Base-by-base conservation (phyloP, 345 rosid genomes). In the Eucalyptus tenuipes region DNA sequence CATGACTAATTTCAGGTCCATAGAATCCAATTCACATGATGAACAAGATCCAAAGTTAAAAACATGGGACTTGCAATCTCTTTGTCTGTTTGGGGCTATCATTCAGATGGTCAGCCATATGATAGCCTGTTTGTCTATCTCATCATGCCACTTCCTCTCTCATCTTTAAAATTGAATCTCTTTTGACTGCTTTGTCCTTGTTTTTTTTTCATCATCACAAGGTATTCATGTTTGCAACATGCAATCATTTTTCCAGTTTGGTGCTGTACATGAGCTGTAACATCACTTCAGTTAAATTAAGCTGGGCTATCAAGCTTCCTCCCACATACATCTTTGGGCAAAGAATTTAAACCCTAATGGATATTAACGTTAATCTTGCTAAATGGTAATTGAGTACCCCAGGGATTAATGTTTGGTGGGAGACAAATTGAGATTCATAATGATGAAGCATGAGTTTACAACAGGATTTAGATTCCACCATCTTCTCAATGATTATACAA, bases 11-110 rank as follows among this genome's bases (percentile, higher is more conserved):
- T 75, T 40, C 29, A 20, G 86, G 87, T 85, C 86, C 88, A 79
- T 86, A 86, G 91, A 33, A 91, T 89, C 90, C 75, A 89, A 66
- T 86, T 86, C 86, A 90, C 88, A 91, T 89, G 86, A 89, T 88
- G 82, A 53, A 45, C 71, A 42, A 86, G 91, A 88, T 88, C 86
- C 87, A 86, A 91, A 79, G 84, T 66, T 86, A 49, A 88, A 52
- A 49, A 86, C 61, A 47, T 49, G 87, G 53, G 53, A 40, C 84
- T 75, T 75, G 84, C 84, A 75, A 50, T 86, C 24, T 86, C 55
- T n/a, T 2, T 85, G 61, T 37, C 59, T 49, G 44, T 50, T 3
- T 31, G 40, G 57, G 66, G 66, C 27, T 11, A 49, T 86, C 87
- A 50, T 86, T 40, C 84, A 40, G 84, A 75, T 75, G 47, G 84